Percentiles rank a stretch among this genome's conserved stretches.
Conservation (phyloP, 345 rosid genomes). For the Aethionema arabicum region DNA sequence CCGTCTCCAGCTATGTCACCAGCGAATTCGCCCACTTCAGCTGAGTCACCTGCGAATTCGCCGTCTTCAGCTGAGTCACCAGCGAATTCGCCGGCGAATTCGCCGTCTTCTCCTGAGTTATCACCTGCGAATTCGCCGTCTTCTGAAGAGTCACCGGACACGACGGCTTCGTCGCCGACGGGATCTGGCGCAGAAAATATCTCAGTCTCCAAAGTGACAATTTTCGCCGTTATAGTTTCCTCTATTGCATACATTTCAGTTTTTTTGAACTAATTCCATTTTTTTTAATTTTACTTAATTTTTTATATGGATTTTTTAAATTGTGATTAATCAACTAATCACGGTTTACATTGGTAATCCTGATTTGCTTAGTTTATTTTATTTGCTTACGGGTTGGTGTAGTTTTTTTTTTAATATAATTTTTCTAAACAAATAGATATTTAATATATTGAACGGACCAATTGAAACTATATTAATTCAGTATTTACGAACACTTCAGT, state of each 20-base stretch:
- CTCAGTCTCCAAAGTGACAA: conserved; percentile 10
- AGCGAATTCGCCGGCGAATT: conserved; percentile 7
- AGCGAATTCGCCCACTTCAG: conserved; percentile 9
- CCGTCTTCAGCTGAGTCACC: conserved; percentile 27
- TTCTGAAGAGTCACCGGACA: conserved; percentile 9
- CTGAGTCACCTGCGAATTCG: conserved; percentile 10
- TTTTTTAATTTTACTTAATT: not conserved
- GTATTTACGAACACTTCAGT: no score
- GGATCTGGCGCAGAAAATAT: conserved; percentile 15
- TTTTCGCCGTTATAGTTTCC: conserved; percentile 13
- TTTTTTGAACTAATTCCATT: conserved; percentile 13
- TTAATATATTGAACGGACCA: not conserved
- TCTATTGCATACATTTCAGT: conserved; percentile 15
- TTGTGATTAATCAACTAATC: no score
- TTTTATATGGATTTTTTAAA: no score
- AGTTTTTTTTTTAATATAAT: not conserved
- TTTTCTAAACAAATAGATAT: not conserved
- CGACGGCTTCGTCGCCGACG: conserved; percentile 19
- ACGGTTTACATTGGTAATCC: no score
- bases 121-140: conserved; percentile 16
- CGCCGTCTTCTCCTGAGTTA: conserved; percentile 14
- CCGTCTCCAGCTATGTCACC: conserved; percentile 18
- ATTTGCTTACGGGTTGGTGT: no score
- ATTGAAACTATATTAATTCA: not conserved
- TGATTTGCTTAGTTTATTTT: no score